Base-by-base conservation (phyloP, 2,329 filamentous ascomycete genomes). In the Raffaelea arxii region DNA sequence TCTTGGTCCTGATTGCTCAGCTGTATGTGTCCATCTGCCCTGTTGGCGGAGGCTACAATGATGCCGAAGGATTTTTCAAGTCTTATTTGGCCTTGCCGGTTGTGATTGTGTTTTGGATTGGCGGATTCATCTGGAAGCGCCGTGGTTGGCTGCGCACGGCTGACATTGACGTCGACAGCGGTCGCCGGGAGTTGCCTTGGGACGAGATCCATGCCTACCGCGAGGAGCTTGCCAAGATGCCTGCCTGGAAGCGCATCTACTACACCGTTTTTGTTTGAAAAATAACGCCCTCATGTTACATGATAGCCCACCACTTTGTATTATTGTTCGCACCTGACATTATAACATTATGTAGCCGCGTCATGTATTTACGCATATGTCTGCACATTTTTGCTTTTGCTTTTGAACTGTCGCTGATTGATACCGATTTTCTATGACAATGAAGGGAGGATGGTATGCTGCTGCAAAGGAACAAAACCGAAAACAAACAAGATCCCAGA, bases 81-180 rank as follows among this genome's bases (percentile, higher is more conserved):
- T 56, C 65, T 1, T 77, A 73, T 53, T 67, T 80, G 10, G 75
- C 74, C 5, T 53, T 74, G 19, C 74, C 74, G 7, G 66, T 79
- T 19, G 71, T 79, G 25, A 53, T 79, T 3, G 11, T 64, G 12
- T 80, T 80, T 59, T 79, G 72, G 63, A 40, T 66, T 22, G 54
- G 58, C 30, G 77, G 81, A 2, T 84, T 76, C 55, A 27, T 75
- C 46, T 86, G 80, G 80, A 85, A 84, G 67, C 66, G 75, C 37
- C 61, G 71, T 24, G 71, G 71, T 7, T 83, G 75, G 74, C 64
- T 80, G 42, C 70, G 64, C 44, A 64, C 75, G 2, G 59, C 64
- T 24, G 69, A 85, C 49, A 84, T 86, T 49, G 82, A 86, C 53
- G 71, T 86, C 45, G 81, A 86, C 57, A 74, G 70, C 32, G 80